These are phyloP conservation scores for Raffaelea ambrosiae DNA, from an alignment of 2,329 filamentous ascomycete species.

Conservation along the genomic window DNA sequence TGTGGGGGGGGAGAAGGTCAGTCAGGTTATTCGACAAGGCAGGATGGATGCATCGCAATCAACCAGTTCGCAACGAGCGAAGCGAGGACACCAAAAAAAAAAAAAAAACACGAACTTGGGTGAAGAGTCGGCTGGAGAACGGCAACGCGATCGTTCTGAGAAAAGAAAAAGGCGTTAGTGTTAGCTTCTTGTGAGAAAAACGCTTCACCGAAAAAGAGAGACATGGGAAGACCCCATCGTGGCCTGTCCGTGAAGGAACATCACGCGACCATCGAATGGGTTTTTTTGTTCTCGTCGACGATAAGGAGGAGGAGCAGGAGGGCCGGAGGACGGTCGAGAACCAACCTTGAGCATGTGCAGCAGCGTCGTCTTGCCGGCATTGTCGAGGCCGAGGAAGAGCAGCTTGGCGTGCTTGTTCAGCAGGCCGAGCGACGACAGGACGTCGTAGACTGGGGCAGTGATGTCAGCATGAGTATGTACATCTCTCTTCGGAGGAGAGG, in stretches of 20 bases:
- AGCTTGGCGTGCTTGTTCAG: conserved; percentile 96
- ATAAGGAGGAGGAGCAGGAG: not conserved
- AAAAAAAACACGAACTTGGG: conserved; percentile 56
- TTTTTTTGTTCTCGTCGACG: not conserved
- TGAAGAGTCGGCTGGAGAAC: conserved; percentile 86
- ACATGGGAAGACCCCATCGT: too few relatives aligned
- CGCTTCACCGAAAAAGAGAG: too few relatives aligned
- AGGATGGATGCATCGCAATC: not conserved
- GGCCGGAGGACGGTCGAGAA: not conserved
- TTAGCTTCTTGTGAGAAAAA: too few relatives aligned
- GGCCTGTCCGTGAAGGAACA: too few relatives aligned
- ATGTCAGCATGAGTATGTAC: too few relatives aligned
- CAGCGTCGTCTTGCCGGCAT: conserved; percentile 89
- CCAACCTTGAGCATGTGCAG: conserved; percentile 88
- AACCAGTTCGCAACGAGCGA: not conserved
- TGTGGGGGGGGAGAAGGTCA: too few relatives aligned
- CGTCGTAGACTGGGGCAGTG: conserved; percentile 64
- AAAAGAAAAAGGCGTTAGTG: not conserved
- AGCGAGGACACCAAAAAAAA: not conserved
- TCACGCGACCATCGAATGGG: not conserved
- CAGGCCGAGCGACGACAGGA: conserved; percentile 78
- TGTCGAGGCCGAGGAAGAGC: conserved; percentile 86
- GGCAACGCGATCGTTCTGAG: conserved; percentile 81
- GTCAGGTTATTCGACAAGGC: too few relatives aligned
- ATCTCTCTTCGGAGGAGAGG: too few relatives aligned